Evolutionary conservation across 495 filamentous ascomycete genomes (phyloP).

Genomic region (Xylaria nigripes): DNA sequence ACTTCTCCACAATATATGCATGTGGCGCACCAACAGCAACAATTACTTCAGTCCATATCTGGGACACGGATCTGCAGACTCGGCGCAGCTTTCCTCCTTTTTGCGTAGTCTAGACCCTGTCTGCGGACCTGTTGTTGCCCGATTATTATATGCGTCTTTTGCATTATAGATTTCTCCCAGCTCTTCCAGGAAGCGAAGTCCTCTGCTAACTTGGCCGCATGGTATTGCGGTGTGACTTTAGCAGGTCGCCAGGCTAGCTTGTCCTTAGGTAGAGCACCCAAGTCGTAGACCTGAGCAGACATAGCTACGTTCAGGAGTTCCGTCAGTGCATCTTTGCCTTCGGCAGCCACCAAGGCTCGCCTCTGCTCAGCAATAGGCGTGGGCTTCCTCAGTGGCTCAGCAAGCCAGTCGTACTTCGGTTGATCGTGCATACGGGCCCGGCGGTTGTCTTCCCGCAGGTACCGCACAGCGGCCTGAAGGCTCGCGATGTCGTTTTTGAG

Average conservation of each 20-base stretch:
- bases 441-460: conserved; percentile 69
- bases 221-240: conserved; percentile 36
- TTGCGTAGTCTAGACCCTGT: conserved; percentile 18
- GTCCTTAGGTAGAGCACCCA: conserved; percentile 40
- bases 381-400: conserved; percentile 52
- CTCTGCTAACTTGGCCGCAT: conserved; percentile 34
- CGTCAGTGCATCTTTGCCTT: conserved; percentile 61
- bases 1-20: conserved; percentile 35
- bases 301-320: conserved; percentile 63
- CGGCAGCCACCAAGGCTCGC: conserved; percentile 51
- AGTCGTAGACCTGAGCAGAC: conserved; percentile 50
- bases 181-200: conserved; percentile 35
- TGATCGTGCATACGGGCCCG: conserved; percentile 56
- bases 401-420: conserved; percentile 53
- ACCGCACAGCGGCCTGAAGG: conserved; percentile 69
- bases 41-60: conserved; percentile 29
- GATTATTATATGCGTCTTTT: conserved; percentile 32
- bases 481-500: conserved; percentile 61
- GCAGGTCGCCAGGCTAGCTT: conserved; percentile 43
- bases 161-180: conserved; percentile 31
- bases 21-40: conserved; percentile 15
- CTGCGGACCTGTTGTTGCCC: conserved; percentile 14
- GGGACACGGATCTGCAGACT: conserved; percentile 41
- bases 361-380: conserved; percentile 46
- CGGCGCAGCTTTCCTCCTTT: conserved; percentile 35